A percentile compares a stretch with the other conserved stretches of the same genome.
These are phyloP conservation scores for Solanum dulcamara DNA, from an alignment of 257 asterid genomes.

Conservation along the genomic window DNA sequence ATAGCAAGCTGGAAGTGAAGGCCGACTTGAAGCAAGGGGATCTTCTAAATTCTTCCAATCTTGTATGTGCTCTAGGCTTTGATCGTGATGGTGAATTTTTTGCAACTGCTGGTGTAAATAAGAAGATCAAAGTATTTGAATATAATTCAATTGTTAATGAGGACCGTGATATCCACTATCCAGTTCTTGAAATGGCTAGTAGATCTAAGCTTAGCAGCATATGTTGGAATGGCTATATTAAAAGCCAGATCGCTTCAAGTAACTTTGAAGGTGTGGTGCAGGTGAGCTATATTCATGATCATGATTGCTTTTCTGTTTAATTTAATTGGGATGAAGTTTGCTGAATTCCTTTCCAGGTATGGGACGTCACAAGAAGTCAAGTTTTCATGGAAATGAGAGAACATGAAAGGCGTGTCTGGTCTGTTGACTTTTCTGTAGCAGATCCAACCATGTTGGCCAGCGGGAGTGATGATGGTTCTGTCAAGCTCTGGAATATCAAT, in stretches of 20 bases:
- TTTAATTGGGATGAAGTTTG: not conserved
- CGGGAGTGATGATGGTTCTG: slow-evolving; percentile 96
- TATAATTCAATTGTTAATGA: slow-evolving; percentile 58
- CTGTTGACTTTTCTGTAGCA: slow-evolving; percentile 83
- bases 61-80: slow-evolving; percentile 85
- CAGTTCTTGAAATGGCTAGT: slow-evolving; percentile 90
- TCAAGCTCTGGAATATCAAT: slow-evolving; percentile 99
- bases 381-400: slow-evolving; percentile 91
- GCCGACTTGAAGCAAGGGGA: slow-evolving; percentile 96
- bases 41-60: slow-evolving; percentile 81
- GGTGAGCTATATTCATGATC: slow-evolving; percentile 22
- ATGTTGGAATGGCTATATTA: slow-evolving; percentile 93
- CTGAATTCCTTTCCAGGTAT: slow-evolving; percentile 39
- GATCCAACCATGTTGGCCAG: slow-evolving; percentile 97
- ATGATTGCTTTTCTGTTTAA: not conserved
- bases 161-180: slow-evolving; percentile 86
- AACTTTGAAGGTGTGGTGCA: slow-evolving; percentile 98
- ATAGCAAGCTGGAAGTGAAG: slow-evolving; percentile 68
- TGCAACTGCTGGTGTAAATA: slow-evolving; percentile 97
- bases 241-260: slow-evolving; percentile 95
- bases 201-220: slow-evolving; percentile 90
- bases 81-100: slow-evolving; percentile 97
- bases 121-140: slow-evolving; percentile 90
- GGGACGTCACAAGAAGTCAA: slow-evolving; percentile 92
- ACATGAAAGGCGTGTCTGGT: slow-evolving; percentile 94